Evolutionary conservation across 345 rosid genomes (phyloP).

Genomic region (Sonneratia caseolaris): DNA sequence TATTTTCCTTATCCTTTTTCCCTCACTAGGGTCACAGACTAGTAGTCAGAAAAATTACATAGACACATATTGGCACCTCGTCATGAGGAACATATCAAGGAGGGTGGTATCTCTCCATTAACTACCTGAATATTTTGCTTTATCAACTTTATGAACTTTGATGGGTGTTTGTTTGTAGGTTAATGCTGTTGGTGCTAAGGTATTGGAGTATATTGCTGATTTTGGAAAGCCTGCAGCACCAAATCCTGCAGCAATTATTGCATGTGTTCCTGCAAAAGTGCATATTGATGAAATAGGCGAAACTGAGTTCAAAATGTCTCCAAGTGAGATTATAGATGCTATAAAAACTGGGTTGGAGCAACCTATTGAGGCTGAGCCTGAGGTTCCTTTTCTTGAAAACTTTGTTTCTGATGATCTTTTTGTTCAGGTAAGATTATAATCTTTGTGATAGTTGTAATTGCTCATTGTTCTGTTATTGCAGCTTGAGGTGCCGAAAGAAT

Average conservation of each 20-base stretch:
- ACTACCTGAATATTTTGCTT: neutral
- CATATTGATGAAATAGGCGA: slow-evolving; percentile 78
- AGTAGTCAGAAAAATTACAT: neutral
- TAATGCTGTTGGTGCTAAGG: slow-evolving; percentile 81
- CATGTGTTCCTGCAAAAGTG: slow-evolving; percentile 86
- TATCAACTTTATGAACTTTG: neutral
- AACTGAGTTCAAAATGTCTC: slow-evolving; percentile 70
- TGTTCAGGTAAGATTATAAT: slow-evolving; percentile 10
- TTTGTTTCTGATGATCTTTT: slow-evolving; percentile 8
- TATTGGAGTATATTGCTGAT: slow-evolving; percentile 83
- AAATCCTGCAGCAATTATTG: slow-evolving; percentile 94
- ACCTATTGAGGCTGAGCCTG: slow-evolving; percentile 97
- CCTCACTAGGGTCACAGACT: neutral
- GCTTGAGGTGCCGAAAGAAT: slow-evolving; percentile 97
- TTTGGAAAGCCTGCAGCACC: slow-evolving; percentile 91
- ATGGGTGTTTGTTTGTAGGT: slow-evolving; percentile 35
- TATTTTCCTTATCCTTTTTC: neutral
- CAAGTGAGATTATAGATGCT: slow-evolving; percentile 63
- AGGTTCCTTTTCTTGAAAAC: slow-evolving; percentile 36
- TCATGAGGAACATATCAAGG: neutral
- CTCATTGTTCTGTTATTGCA: slow-evolving; percentile 22
- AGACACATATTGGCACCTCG: neutral
- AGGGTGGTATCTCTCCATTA: neutral
- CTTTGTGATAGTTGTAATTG: neutral
- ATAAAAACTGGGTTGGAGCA: slow-evolving; percentile 62